phyloP scores from a whole-genome alignment of 805 yeast genomes.

The Nakazawaea molendinolei region DNA sequence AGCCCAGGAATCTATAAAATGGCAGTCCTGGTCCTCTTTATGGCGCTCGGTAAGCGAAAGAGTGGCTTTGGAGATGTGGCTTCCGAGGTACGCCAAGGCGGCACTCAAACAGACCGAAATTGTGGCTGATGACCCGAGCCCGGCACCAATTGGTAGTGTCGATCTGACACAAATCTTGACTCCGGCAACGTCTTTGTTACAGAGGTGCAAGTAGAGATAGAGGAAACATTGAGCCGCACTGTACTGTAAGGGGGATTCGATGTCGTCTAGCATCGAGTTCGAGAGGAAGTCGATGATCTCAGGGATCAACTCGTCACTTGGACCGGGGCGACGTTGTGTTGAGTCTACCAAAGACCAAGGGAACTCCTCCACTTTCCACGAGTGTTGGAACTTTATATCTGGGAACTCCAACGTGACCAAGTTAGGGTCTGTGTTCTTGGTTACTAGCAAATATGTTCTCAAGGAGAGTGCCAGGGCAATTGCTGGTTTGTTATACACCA shows the following conservation, averaged over 20 bases:
- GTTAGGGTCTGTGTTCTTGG: constrained; percentile 34
- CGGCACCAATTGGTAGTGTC: constrained; percentile 93
- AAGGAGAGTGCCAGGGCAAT: constrained; percentile 91
- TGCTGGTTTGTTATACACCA: constrained; percentile 89
- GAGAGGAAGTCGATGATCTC: constrained; percentile 47
- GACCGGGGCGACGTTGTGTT: constrained; percentile 18
- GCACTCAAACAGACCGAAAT: constrained; percentile 78
- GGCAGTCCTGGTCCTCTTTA: constrained; percentile 34
- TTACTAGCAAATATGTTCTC: constrained; percentile 72
- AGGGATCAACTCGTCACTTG: constrained; percentile 52
- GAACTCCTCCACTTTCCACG: constrained; percentile 56
- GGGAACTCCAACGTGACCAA: constrained; percentile 69
- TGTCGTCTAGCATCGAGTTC: constrained; percentile 30
- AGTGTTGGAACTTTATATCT: constrained; percentile 60
- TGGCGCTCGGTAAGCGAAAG: constrained; percentile 18
- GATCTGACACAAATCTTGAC: constrained; percentile 64
- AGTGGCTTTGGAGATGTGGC: constrained; percentile 38
- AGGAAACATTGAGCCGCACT: constrained; percentile 80
- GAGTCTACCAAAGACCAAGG: constrained; percentile 45
- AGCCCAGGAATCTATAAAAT: constrained; percentile 80
- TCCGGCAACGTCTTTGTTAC: constrained; percentile 41
- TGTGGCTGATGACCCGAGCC: constrained; percentile 91
- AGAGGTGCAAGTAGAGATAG: constrained; percentile 62
- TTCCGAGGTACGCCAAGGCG: constrained; percentile 60
- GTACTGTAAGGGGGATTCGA: constrained; percentile 55